Evolutionary conservation across 1,284 basidiomycete species (phyloP).

Genomic region (Cryptococcus hybrid): DNA sequence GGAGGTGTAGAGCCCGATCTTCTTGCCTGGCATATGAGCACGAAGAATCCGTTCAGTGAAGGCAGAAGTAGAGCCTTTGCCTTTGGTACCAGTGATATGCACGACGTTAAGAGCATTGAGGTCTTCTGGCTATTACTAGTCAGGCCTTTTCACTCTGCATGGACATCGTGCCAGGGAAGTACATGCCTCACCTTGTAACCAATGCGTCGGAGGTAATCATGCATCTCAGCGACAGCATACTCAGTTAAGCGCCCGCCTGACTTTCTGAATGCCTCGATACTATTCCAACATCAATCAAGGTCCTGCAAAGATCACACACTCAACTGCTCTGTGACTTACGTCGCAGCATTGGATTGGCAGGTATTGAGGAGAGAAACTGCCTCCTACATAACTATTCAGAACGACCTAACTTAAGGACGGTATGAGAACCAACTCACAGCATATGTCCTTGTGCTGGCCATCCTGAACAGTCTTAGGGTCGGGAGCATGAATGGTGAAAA

Average conservation of each 20-base stretch:
- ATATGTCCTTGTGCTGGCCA: conserved; percentile 31
- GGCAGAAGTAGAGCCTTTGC: conserved; percentile 96
- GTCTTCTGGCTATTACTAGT: conserved; percentile 61
- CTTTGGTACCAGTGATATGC: conserved; percentile 98
- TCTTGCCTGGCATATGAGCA: conserved; percentile 34
- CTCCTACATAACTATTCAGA: conserved; percentile 50
- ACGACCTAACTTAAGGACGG: not conserved
- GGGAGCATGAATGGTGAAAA: conserved; percentile 25
- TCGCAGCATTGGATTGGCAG: conserved; percentile 91
- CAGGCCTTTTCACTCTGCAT: conserved; percentile 64
- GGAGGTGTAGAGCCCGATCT: conserved; percentile 80
- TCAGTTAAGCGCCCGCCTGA: conserved; percentile 68
- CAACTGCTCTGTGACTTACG: conserved; percentile 33
- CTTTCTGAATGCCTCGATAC: conserved; percentile 75
- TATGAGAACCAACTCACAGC: conserved; percentile 14
- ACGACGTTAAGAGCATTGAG: conserved; percentile 89
- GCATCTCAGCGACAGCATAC: conserved; percentile 83
- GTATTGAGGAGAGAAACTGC: conserved; percentile 87
- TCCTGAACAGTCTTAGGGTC: conserved; percentile 22
- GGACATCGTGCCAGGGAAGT: not conserved
- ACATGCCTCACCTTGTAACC: conserved; percentile 70
- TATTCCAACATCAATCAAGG: conserved; percentile 7
- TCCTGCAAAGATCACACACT: not conserved
- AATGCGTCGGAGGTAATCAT: conserved; percentile 83
- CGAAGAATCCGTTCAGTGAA: conserved; percentile 63